phyloP scores from a whole-genome alignment of 106 monocot genomes.

The Agapanthus africanus region DNA sequence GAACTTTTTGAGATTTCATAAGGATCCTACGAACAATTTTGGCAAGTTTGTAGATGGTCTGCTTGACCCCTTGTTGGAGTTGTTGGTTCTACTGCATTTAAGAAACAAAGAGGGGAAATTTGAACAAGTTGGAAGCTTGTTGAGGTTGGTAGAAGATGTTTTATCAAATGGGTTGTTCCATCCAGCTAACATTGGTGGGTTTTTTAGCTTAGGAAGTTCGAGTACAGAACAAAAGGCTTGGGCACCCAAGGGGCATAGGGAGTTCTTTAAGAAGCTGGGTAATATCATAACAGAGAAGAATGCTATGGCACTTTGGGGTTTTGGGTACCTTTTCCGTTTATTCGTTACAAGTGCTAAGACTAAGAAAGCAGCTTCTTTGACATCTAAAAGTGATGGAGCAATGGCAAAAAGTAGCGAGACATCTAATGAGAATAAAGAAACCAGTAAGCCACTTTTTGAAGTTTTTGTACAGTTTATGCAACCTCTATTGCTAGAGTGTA shows the following conservation, averaged over 20 bases:
- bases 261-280: conserved; percentile 55
- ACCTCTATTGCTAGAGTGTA: conserved; percentile 63
- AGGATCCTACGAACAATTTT: conserved; percentile 67
- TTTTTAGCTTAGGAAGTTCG: conserved; percentile 36
- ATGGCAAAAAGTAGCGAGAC: conserved; percentile 17
- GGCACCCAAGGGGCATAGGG: conserved; percentile 31
- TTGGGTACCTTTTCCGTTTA: conserved; percentile 58
- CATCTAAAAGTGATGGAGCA: conserved; percentile 15
- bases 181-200: conserved; percentile 68
- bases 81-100: conserved; percentile 48
- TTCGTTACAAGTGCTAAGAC: conserved; percentile 43
- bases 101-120: conserved; percentile 12
- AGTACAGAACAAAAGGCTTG: conserved; percentile 15
- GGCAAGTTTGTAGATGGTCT: conserved; percentile 69
- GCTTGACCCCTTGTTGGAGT: conserved; percentile 55
- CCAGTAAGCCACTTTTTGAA: conserved; percentile 55
- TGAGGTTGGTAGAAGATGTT: conserved; percentile 50
- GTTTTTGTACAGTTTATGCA: conserved; percentile 74
- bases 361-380: conserved; percentile 14
- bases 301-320: conserved; percentile 39
- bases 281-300: conserved; percentile 50
- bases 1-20: conserved; percentile 60
- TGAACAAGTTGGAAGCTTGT: conserved; percentile 16
- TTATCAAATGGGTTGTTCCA: conserved; percentile 80
- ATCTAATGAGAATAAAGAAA: conserved; percentile 33